These are phyloP conservation scores for Aleurites moluccanus DNA, from an alignment of 441 rosid species.

Conservation along the genomic window DNA sequence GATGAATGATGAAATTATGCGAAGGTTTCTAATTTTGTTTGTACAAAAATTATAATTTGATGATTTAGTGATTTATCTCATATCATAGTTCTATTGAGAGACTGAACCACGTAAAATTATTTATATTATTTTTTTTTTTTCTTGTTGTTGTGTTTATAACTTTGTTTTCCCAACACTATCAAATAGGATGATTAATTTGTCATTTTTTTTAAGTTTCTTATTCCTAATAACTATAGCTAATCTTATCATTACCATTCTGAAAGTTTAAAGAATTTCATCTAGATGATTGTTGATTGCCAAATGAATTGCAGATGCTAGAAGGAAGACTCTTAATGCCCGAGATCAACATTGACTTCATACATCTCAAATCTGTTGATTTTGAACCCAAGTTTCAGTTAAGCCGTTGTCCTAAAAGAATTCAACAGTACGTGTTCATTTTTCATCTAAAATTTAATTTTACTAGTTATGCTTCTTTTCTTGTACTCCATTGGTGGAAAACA, in stretches of 20 bases:
- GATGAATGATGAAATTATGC: no score
- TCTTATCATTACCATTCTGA: not conserved
- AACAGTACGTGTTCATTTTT: conserved; percentile 37
- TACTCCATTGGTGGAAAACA: no score
- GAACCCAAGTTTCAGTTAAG: conserved; percentile 39
- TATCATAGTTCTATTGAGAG: no score
- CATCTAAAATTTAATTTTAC: not conserved
- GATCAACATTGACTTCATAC: conserved; percentile 22
- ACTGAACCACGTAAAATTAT: no score
- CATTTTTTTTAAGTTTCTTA: not conserved
- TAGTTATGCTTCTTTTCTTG: not conserved
- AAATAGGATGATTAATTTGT: no score
- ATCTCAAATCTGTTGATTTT: conserved; percentile 31
- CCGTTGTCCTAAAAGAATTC: conserved; percentile 46
- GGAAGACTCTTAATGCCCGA: conserved; percentile 31
- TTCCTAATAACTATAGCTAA: not conserved
- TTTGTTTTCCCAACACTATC: no score
- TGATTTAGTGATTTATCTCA: no score
- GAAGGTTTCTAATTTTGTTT: no score
- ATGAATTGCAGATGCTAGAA: conserved; percentile 50
- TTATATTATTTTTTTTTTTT: no score
- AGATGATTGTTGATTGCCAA: not conserved
- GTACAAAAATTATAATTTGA: no score
- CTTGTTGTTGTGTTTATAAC: no score
- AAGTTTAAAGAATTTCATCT: not conserved